Base-by-base conservation (phyloP, 805 yeast species). In the Saccharomyces kudriavzevii region DNA sequence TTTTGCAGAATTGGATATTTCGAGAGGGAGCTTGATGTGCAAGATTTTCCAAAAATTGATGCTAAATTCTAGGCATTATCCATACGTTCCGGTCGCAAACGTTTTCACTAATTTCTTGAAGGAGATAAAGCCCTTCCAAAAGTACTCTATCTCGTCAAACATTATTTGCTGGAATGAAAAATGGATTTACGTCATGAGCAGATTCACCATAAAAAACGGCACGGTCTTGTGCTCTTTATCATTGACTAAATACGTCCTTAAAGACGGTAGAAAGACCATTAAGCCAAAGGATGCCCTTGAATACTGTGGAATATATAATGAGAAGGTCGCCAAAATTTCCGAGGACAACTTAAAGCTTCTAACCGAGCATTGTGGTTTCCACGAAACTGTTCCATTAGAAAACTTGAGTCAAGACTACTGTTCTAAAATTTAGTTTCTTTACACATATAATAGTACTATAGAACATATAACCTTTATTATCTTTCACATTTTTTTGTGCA, bases 101-200 rank as follows among this genome's bases (percentile, higher is more conserved):
- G 84, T 87, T 9, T 79, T 78, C 50, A 77, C 85, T 29, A 75
- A 79, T 27, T 91, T 88, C 71, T 76, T 84, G 56, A 80, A 77
- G 57, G 96, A 91, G 63, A 82, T 92, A 65, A 78, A 72, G 60
- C 85, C 92, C 1, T 87, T 83, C 63, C 79, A 78, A 52, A 60
- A 61, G 26, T 91, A 83, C 65, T 58, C 70, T 2, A 74, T 91
- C 24, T 72, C 74, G 35, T 77, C 86, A 2, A 73, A 81, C 40
- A 77, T 91, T 20, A 66, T 87, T 5, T 85, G 92, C 6, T 90
- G 96, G 96, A 94, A 88, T 70, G 75, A 79, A 31, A 91, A 90
- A 68, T 89, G 97, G 96, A 61, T 91, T 13, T 90, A 82, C 64
- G 78, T 88, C 11, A 58, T 86, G 25, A 80, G 86, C 45, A 77